phyloP scores from a whole-genome alignment of 495 filamentous ascomycete species.

The Pyrenula aspistea region DNA sequence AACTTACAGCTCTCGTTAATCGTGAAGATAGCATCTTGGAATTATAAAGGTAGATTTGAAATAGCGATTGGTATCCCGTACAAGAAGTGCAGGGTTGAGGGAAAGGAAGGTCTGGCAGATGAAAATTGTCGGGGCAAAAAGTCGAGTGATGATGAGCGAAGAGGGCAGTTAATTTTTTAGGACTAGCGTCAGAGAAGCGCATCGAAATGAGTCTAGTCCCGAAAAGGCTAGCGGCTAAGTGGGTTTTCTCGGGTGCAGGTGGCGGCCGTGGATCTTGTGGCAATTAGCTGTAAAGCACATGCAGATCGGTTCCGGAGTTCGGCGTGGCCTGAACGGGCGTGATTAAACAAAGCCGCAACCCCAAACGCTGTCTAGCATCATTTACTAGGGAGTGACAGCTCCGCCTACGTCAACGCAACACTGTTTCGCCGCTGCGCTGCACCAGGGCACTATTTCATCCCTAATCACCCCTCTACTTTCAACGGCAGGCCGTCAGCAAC shows the following conservation, averaged over 20 bases:
- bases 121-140: slow-evolving; percentile 6
- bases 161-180: no score
- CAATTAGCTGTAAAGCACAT: no score
- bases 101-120: slow-evolving; percentile 24
- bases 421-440: neutral
- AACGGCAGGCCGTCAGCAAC: neutral
- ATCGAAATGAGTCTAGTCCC: neutral
- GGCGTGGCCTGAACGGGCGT: neutral
- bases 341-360: neutral
- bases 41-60: neutral
- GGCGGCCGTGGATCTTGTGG: neutral
- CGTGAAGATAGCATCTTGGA: slow-evolving; percentile 44
- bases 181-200: neutral
- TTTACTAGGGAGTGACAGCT: no score
- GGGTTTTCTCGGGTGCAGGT: neutral
- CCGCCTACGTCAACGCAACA: neutral
- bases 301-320: no score
- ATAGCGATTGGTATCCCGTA: neutral
- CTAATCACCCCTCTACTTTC: neutral
- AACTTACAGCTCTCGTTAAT: slow-evolving; percentile 58
- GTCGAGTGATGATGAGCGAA: neutral
- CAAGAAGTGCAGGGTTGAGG: slow-evolving; percentile 26
- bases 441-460: neutral
- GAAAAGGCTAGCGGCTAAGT: neutral
- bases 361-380: neutral